Evolutionary conservation across 2,329 filamentous ascomycete species (phyloP).

Genomic region (Dactylellina cionopaga): DNA sequence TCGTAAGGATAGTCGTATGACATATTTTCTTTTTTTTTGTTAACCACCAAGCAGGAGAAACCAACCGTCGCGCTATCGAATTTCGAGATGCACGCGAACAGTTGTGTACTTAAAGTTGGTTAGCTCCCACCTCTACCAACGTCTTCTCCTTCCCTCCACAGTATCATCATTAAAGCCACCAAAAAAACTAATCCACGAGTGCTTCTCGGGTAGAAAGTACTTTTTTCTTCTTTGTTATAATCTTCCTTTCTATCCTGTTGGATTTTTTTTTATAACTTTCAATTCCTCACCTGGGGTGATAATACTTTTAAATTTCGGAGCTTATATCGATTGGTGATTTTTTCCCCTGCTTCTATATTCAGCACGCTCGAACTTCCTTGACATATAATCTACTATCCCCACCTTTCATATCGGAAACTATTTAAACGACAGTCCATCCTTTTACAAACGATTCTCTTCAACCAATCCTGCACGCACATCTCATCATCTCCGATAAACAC

Average conservation of each 20-base stretch:
- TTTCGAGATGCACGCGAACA: conserved; percentile 48
- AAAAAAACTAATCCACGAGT: conserved; percentile 41
- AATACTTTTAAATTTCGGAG: conserved; percentile 25
- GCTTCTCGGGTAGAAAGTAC: conserved; percentile 52
- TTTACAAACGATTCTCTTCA: background rate
- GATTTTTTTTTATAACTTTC: conserved; percentile 45
- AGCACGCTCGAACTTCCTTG: conserved; percentile 8
- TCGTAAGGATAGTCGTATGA: background rate
- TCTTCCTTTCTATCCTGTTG: conserved; percentile 43
- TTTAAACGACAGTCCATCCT: conserved; percentile 16
- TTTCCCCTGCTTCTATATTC: conserved; percentile 22
- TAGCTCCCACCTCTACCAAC: conserved; percentile 36
- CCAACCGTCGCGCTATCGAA: conserved; percentile 52
- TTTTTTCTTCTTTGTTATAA: conserved; percentile 35
- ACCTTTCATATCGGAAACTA: conserved; percentile 2
- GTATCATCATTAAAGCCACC: conserved; percentile 9
- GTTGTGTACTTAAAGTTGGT: conserved; percentile 48
- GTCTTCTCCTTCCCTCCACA: conserved; percentile 31
- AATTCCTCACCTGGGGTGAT: conserved; percentile 41
- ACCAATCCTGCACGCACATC: background rate
- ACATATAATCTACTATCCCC: background rate
- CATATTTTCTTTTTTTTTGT: conserved; percentile 5
- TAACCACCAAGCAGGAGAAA: conserved; percentile 4
- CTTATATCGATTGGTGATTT: conserved; percentile 21
- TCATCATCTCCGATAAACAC: background rate